Percentiles rank a stretch among this genome's conserved stretches.
Conservation (phyloP, 139 green algal species). For the Zygnema cylindricum region DNA sequence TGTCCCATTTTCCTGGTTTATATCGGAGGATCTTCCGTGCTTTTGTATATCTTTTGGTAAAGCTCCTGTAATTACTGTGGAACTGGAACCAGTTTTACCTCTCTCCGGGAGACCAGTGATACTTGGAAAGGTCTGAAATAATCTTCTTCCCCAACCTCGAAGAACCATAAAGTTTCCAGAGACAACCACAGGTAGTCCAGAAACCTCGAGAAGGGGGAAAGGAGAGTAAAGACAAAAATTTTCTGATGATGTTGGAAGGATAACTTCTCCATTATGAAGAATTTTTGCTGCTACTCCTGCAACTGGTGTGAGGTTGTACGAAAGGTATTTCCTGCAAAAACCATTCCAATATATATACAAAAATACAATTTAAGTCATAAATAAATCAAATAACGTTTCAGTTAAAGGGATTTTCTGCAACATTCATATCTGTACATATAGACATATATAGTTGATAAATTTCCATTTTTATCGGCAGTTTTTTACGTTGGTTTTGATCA, state of each 20-base stretch:
- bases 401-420: no score
- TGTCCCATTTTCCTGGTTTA: background rate
- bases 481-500: no score
- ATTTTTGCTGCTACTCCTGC: constrained; percentile 45
- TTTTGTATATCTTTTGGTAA: no score
- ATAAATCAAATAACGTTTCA: no score
- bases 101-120: no score
- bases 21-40: no score
- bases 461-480: no score
- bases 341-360: no score
- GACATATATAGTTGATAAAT: no score
- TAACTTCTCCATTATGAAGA: constrained; percentile 32
- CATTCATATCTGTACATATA: no score
- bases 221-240: background rate
- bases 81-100: no score
- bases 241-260: background rate
- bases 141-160: background rate
- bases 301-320: constrained; percentile 44
- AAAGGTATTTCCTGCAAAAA: constrained; percentile 40
- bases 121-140: constrained; percentile 13
- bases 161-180: constrained; percentile 37
- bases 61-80: background rate
- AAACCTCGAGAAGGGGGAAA: constrained; percentile 5
- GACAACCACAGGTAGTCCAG: constrained; percentile 15
- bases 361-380: no score